phyloP scores from a whole-genome alignment of 345 rosid species.

The Psidium guajava region DNA sequence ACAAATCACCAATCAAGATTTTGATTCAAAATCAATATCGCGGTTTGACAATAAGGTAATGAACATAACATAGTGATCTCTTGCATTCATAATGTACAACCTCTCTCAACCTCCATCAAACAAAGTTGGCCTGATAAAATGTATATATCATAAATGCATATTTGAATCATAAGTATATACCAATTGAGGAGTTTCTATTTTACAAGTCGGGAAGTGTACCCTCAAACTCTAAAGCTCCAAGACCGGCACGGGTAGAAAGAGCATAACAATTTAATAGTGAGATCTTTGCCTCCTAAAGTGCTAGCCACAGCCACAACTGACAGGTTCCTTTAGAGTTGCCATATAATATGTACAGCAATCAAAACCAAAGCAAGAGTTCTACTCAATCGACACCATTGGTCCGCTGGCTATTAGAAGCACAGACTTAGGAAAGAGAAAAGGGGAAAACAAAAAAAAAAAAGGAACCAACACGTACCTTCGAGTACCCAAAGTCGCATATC shows the following conservation, averaged over 20 bases:
- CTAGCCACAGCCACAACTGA: not conserved
- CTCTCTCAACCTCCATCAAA: not conserved
- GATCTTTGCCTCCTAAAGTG: not conserved
- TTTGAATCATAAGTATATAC: not conserved
- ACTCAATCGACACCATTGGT: not conserved
- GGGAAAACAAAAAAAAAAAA: not conserved
- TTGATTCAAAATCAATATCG: not conserved
- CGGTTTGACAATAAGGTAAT: not conserved
- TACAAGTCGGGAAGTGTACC: not conserved
- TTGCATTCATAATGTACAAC: not conserved
- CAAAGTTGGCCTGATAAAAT: not conserved
- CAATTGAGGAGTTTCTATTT: not conserved
- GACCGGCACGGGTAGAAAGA: not conserved
- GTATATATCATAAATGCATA: not conserved
- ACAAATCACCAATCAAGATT: not conserved
- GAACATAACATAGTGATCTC: not conserved
- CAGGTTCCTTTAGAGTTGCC: not conserved
- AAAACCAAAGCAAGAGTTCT: not conserved
- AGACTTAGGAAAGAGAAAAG: not conserved
- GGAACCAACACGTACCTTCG: constrained; percentile 51
- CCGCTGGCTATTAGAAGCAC: not conserved
- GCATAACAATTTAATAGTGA: not conserved
- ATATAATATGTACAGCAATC: not conserved
- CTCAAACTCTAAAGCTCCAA: not conserved
- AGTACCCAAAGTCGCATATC: constrained; percentile 92